Evolutionary conservation across 768 basidiomycete genomes (phyloP).

Genomic region (Psilocybe cubensis): DNA sequence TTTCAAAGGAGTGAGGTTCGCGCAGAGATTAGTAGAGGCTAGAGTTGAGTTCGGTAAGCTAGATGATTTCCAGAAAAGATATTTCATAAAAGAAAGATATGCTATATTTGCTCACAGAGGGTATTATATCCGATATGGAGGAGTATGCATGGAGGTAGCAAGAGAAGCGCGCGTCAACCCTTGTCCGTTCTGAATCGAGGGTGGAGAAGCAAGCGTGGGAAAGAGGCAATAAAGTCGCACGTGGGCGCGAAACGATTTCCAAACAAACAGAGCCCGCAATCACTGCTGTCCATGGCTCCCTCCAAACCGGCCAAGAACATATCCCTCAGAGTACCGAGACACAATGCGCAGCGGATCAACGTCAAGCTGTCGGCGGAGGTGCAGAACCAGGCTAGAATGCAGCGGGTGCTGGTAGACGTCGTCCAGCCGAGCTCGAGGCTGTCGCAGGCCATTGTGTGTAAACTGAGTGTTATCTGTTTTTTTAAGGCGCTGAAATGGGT

Average conservation of each 20-base stretch:
- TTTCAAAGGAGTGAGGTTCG: no score
- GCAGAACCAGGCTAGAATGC: slow-evolving; percentile 52
- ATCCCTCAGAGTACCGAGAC: slow-evolving; percentile 70
- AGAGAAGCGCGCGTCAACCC: no score
- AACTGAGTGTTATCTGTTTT: not conserved
- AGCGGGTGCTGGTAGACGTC: slow-evolving; percentile 56
- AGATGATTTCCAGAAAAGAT: not conserved
- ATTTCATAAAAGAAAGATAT: not conserved
- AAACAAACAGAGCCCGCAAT: not conserved
- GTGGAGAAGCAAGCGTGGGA: slow-evolving; percentile 13
- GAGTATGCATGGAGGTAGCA: not conserved
- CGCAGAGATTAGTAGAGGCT: not conserved
- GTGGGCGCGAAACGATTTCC: slow-evolving; percentile 16
- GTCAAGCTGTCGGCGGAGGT: slow-evolving; percentile 65
- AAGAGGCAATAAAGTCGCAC: slow-evolving; percentile 8
- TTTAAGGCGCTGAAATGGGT: not conserved
- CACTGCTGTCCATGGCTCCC: slow-evolving; percentile 54
- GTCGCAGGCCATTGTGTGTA: slow-evolving; percentile 68
- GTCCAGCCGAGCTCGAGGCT: slow-evolving; percentile 69
- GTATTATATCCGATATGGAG: not conserved
- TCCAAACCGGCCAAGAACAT: slow-evolving; percentile 59
- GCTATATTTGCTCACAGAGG: not conserved
- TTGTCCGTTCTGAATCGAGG: no score
- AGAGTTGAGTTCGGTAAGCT: not conserved
- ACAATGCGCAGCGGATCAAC: slow-evolving; percentile 75